Evolutionary conservation across 371 early-diverging fungal genomes (phyloP).

Genomic region (Mucor saturninus): DNA sequence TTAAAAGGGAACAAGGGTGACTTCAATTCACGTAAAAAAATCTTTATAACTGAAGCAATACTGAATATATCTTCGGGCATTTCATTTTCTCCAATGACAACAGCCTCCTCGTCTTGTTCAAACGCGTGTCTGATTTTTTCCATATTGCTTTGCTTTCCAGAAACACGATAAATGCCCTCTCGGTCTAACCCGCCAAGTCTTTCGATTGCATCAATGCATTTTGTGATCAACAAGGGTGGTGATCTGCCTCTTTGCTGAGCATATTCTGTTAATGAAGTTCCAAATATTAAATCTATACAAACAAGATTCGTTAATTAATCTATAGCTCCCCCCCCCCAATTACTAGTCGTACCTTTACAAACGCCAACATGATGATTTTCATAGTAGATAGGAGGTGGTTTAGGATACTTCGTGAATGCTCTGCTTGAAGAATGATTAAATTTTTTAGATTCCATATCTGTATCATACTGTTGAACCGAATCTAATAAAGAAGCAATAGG

Average conservation of each 20-base stretch:
- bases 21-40: conserved; percentile 68
- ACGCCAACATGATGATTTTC: conserved; percentile 35
- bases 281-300: conserved; percentile 62
- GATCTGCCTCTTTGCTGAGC: conserved; percentile 50
- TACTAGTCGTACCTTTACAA: conserved; percentile 31
- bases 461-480: conserved; percentile 9
- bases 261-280: conserved; percentile 57
- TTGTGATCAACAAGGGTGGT: conserved; percentile 61
- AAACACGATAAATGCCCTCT: conserved; percentile 75
- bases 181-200: conserved; percentile 62
- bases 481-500: conserved; percentile 10
- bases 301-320: neutral
- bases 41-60: conserved; percentile 66
- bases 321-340: neutral
- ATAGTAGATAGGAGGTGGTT: conserved; percentile 27
- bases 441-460: conserved; percentile 13
- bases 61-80: conserved; percentile 61
- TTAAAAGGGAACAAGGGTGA: conserved; percentile 70
- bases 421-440: conserved; percentile 9
- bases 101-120: conserved; percentile 60
- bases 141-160: conserved; percentile 66
- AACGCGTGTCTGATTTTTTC: conserved; percentile 59
- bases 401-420: conserved; percentile 10
- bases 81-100: conserved; percentile 56
- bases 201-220: conserved; percentile 67